Evolutionary conservation across 192 early-diverging fungal species (phyloP).

Genomic region (Obelidium mucronatum): DNA sequence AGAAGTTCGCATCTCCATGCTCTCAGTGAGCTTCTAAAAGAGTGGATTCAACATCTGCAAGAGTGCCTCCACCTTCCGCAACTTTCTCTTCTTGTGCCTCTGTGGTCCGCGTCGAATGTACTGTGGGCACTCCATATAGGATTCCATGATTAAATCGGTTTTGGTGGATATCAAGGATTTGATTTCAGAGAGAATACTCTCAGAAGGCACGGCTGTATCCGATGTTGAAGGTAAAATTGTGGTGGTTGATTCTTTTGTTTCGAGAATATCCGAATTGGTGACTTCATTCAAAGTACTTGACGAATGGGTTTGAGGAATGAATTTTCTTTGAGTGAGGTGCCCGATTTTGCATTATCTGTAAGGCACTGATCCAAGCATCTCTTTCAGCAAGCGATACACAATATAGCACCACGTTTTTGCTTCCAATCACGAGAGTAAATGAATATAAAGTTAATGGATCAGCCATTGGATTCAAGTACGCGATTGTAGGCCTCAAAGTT

Average conservation of each 20-base stretch:
- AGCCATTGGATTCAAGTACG: neutral
- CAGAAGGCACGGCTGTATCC: neutral
- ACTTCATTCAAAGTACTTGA: neutral
- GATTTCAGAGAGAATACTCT: too few species aligned
- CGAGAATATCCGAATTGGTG: too few species aligned
- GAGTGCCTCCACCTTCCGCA: neutral
- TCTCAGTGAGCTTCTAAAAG: constrained; percentile 46
- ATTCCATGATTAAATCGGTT: constrained; percentile 14
- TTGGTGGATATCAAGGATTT: too few species aligned
- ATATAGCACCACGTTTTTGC: neutral
- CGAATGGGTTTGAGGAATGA: neutral
- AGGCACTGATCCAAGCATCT: constrained; percentile 24
- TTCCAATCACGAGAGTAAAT: neutral
- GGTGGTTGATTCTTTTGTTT: constrained; percentile 1
- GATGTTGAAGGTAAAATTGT: neutral
- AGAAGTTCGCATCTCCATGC: constrained; percentile 54
- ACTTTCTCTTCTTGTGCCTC: too few species aligned
- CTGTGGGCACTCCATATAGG: constrained; percentile 38
- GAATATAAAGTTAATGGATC: constrained; percentile 4
- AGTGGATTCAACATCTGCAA: constrained; percentile 39
- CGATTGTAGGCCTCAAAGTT: neutral
- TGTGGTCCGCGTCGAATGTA: neutral
- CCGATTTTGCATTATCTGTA: neutral
- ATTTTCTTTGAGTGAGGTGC: neutral
- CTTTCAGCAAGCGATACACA: neutral